phyloP scores from a whole-genome alignment of 495 filamentous ascomycete species.

The Penicillium lagena region DNA sequence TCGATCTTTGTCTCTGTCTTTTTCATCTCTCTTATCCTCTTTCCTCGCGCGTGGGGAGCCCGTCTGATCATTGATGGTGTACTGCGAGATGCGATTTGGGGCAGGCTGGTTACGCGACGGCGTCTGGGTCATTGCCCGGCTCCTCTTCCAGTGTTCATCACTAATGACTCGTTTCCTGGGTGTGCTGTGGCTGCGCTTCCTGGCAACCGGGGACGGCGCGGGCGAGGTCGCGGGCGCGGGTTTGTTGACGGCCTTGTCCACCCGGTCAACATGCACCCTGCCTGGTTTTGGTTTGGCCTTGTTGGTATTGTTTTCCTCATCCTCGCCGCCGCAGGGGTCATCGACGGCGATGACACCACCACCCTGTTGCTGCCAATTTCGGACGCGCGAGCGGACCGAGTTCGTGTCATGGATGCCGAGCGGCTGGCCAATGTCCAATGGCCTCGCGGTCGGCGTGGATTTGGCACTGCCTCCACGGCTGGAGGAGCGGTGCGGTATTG shows the following conservation, averaged over 20 bases:
- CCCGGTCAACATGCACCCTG: constrained; percentile 17
- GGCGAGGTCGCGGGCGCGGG: neutral
- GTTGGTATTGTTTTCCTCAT: constrained; percentile 25
- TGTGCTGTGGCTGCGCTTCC: constrained; percentile 43
- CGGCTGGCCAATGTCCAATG: constrained; percentile 46
- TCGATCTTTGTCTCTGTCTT: constrained; percentile 10
- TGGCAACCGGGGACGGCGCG: constrained; percentile 1
- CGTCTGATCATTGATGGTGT: constrained; percentile 34
- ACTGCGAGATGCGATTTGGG: constrained; percentile 38
- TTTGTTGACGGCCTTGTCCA: constrained; percentile 9
- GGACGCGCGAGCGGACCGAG: constrained; percentile 63
- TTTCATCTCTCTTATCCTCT: constrained; percentile 17
- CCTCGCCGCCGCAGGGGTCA: constrained; percentile 34
- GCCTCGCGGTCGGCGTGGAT: constrained; percentile 23
- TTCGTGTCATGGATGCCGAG: constrained; percentile 49
- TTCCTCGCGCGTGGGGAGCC: constrained; percentile 12
- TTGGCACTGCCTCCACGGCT: constrained; percentile 32
- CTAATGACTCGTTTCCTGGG: constrained; percentile 76
- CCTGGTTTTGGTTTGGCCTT: constrained; percentile 15
- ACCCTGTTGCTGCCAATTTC: constrained; percentile 68
- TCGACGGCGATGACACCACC: constrained; percentile 49
- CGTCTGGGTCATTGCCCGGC: constrained; percentile 41
- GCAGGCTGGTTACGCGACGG: constrained; percentile 45
- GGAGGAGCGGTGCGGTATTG: constrained; percentile 36
- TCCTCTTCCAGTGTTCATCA: constrained; percentile 64